Percentiles rank a stretch among this genome's conserved stretches.
These are phyloP conservation scores for Casaregolazyma suthepensis DNA, from an alignment of 1,139 yeast species.

Conservation along the genomic window DNA sequence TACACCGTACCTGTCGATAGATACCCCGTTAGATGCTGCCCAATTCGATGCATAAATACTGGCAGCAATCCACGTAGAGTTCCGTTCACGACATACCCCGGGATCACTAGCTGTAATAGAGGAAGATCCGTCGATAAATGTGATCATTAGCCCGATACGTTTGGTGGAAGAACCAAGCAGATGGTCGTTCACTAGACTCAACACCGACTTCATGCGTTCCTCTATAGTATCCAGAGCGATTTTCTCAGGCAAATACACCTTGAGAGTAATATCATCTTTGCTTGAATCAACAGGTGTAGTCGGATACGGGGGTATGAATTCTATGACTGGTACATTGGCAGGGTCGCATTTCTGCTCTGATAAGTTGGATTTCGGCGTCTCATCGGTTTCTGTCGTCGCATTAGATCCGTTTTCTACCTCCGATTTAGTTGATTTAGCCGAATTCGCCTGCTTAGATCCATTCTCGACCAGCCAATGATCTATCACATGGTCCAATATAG, in stretches of 20 bases:
- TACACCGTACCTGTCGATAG: constrained; percentile 24
- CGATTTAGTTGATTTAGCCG: not conserved
- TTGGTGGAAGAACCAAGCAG: constrained; percentile 3
- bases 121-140: constrained; percentile 25
- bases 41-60: constrained; percentile 12
- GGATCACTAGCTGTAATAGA: constrained; percentile 13
- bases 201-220: not conserved
- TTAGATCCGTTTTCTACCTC: not conserved
- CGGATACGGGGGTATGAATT: not conserved
- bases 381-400: not conserved
- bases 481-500: constrained; percentile 11
- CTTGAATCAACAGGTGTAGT: not conserved
- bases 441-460: not conserved
- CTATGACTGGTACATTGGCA: not conserved
- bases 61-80: constrained; percentile 21
- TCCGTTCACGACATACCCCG: not conserved
- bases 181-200: not conserved
- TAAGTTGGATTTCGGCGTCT: not conserved
- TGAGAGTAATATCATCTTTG: constrained; percentile 19
- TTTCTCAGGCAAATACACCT: constrained; percentile 23
- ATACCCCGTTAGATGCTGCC: not conserved
- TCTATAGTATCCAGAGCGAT: constrained; percentile 12
- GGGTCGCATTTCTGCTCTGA: not conserved
- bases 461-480: constrained; percentile 11
- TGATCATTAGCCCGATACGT: constrained; percentile 19